phyloP scores from a whole-genome alignment of 2,329 filamentous ascomycete genomes.

The Fusarium algeriense region DNA sequence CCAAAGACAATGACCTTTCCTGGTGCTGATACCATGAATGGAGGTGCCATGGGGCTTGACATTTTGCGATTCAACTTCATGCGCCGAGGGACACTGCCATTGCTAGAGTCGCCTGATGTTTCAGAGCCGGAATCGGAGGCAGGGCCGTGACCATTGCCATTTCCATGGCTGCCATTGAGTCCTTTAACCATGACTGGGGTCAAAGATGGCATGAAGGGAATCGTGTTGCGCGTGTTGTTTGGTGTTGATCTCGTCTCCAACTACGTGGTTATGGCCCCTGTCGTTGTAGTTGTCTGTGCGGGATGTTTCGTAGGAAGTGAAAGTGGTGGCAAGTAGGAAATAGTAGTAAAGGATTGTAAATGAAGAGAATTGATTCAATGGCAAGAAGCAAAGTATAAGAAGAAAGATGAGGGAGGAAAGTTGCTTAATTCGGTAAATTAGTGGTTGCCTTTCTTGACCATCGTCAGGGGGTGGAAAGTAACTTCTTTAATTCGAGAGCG shows the following conservation, averaged over 20 bases:
- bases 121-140: slow-evolving; percentile 44
- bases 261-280: slow-evolving; percentile 19
- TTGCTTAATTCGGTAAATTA: slow-evolving; percentile 37
- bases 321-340: not conserved
- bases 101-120: slow-evolving; percentile 47
- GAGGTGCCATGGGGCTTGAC: slow-evolving; percentile 78
- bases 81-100: slow-evolving; percentile 53
- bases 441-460: slow-evolving; percentile 29
- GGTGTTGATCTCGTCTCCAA: slow-evolving; percentile 22
- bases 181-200: slow-evolving; percentile 42
- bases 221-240: slow-evolving; percentile 28
- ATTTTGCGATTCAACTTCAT: slow-evolving; percentile 65
- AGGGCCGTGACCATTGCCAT: slow-evolving; percentile 25
- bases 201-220: slow-evolving; percentile 39
- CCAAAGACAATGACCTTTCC: slow-evolving; percentile 99
- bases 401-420: slow-evolving; percentile 19
- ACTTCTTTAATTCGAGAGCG: slow-evolving; percentile 34
- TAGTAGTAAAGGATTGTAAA: slow-evolving; percentile 3
- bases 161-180: slow-evolving; percentile 39
- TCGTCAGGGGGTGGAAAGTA: slow-evolving; percentile 41
- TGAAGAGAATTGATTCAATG: slow-evolving; percentile 14
- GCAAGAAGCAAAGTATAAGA: slow-evolving; percentile 8
- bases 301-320: not conserved
- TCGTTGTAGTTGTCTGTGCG: slow-evolving; percentile 22
- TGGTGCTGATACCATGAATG: slow-evolving; percentile 98